Percentiles rank a stretch among this genome's conserved stretches.
phyloP scores from a whole-genome alignment of 352 stramenopile species.

The Pythium aphanidermatum region DNA sequence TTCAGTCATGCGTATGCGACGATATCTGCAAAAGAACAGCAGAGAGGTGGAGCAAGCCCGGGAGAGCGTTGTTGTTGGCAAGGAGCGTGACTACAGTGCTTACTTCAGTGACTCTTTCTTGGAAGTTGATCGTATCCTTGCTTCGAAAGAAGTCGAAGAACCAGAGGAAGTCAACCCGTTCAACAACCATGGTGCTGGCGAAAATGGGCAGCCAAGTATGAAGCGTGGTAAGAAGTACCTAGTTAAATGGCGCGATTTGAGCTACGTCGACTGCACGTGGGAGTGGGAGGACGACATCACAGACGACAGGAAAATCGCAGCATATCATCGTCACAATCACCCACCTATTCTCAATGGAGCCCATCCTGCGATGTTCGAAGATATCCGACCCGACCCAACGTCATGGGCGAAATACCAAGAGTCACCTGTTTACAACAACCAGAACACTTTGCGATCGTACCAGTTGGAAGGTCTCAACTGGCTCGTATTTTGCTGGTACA shows the following conservation, averaged over 20 bases:
- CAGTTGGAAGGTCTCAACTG: slow-evolving; percentile 98
- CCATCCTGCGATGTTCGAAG: slow-evolving; percentile 74
- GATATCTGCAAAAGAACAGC: slow-evolving; percentile 86
- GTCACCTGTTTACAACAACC: slow-evolving; percentile 90
- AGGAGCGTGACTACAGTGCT: slow-evolving; percentile 70
- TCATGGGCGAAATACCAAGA: slow-evolving; percentile 87
- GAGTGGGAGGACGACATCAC: slow-evolving; percentile 88
- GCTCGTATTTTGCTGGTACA: slow-evolving; percentile 98
- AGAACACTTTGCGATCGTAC: slow-evolving; percentile 95
- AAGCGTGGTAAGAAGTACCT: slow-evolving; percentile 89
- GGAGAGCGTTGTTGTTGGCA: slow-evolving; percentile 63
- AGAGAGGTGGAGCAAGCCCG: slow-evolving; percentile 67
- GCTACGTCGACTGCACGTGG: slow-evolving; percentile 87
- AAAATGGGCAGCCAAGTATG: slow-evolving; percentile 36
- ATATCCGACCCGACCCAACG: slow-evolving; percentile 67
- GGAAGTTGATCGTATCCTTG: slow-evolving; percentile 80
- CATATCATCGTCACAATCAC: slow-evolving; percentile 83
- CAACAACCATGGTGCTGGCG: slow-evolving; percentile 37
- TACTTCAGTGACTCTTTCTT: slow-evolving; percentile 84
- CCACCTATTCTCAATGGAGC: slow-evolving; percentile 80
- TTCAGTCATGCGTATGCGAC: slow-evolving; percentile 76
- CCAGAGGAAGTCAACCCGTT: slow-evolving; percentile 69
- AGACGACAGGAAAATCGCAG: slow-evolving; percentile 86
- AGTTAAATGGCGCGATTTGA: slow-evolving; percentile 89
- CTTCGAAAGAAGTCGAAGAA: slow-evolving; percentile 73